Conservation (phyloP, 129 eudicot genomes). For the Centella asiatica region DNA sequence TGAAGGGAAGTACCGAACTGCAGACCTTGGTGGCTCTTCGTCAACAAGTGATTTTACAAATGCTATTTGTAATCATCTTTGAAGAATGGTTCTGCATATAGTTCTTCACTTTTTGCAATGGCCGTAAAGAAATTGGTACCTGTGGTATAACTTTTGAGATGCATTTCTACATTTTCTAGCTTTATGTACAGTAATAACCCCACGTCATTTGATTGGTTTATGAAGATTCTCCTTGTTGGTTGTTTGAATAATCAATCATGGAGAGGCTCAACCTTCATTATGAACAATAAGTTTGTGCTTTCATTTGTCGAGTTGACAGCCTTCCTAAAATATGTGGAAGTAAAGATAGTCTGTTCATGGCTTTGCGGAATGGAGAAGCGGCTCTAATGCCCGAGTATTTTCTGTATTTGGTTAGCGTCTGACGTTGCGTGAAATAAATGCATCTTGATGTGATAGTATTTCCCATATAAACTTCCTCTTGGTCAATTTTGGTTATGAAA, state of each 20-base stretch:
- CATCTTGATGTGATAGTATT: not conserved
- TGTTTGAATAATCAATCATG: not conserved
- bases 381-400: not conserved
- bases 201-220: conserved; percentile 3
- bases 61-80: conserved; percentile 80
- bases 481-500: not conserved
- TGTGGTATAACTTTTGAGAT: conserved; percentile 1
- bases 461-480: too few species aligned
- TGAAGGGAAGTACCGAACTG: conserved; percentile 93
- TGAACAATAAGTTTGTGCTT: not conserved
- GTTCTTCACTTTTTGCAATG: conserved; percentile 9
- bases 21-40: conserved; percentile 84
- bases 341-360: not conserved
- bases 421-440: conserved; percentile 1
- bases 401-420: not conserved
- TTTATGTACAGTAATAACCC: not conserved
- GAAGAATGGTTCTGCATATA: conserved; percentile 26
- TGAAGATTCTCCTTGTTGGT: not conserved
- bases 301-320: not conserved
- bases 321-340: conserved; percentile 6
- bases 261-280: not conserved
- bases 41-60: conserved; percentile 84
- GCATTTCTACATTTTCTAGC: conserved; percentile 6
- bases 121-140: not conserved
- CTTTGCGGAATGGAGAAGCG: not conserved